Base-by-base conservation (phyloP, 2,329 filamentous ascomycete genomes). In the Talaromyces sp. region DNA sequence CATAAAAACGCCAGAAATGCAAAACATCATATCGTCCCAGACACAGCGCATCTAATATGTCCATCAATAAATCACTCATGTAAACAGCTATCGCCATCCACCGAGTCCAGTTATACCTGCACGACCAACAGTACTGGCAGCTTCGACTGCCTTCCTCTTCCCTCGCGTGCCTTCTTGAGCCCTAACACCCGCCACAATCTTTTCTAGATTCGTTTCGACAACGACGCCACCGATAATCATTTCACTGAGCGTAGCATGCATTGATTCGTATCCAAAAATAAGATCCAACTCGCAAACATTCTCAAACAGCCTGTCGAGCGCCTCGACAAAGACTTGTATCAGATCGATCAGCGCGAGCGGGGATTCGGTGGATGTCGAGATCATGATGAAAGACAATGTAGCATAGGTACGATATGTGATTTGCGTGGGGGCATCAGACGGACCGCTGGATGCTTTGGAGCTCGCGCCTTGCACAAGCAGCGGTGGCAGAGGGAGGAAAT, bases 401-500 rank as follows among this genome's bases (percentile, higher is more conserved):
- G 95, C 95, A 73, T 98, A 99, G 82, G 96, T 91, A 61, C 95
- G 91, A 82, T 99, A 99, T 9, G 95, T 98, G 52, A 99, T 92
- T 62, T 98, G 89, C 6, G 92, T 95, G 10, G 95, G 95, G 11
- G 92, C 89, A 77, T 98, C 95, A 72, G 91, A 93, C 77, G 86
- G 88, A 43, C 87, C 84, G 63, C 70, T 73, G 52, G 75, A 72
- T 56, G 76, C 75, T 67, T 77, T 77, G 64, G 78, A 77, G 24
- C 24, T 77, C 59, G 78, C 74, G 63, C 68, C 84, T 63, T 85
- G 79, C 56, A 81, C 70, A 77, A 89, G 76, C 73, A 89, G 71
- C 69, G 86, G 89, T 77, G 70, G 90, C 80, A 77, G 86, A 75
- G 95, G 95, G 5, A 99, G 86, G 79, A 99, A 99, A 80, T 99